Conservation (phyloP, 2,329 filamentous ascomycete genomes). For the Exophiala phaeomuriformis region DNA sequence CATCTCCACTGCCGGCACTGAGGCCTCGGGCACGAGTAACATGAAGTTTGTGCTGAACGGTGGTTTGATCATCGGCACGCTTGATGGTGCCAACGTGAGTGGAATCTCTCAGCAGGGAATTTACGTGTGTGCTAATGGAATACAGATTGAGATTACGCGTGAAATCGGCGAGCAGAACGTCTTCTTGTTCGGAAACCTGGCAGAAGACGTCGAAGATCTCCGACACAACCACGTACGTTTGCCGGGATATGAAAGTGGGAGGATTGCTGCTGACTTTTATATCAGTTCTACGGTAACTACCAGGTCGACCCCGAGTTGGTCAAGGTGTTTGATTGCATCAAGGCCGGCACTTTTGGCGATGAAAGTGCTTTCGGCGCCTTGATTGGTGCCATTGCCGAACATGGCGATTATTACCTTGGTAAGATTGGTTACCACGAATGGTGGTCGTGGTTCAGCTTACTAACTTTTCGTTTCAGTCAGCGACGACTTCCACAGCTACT, state of each 20-base stretch:
- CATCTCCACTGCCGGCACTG: slow-evolving; percentile 94
- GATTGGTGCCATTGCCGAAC: slow-evolving; percentile 75
- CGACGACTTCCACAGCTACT: slow-evolving; percentile 93
- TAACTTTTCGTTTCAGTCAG: slow-evolving; percentile 50
- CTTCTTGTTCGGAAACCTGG: slow-evolving; percentile 93
- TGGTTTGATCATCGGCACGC: slow-evolving; percentile 93
- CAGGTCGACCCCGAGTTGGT: slow-evolving; percentile 67
- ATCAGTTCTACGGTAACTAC: slow-evolving; percentile 64
- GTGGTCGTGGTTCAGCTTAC: not conserved
- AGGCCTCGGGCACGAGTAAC: slow-evolving; percentile 83
- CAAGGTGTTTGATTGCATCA: slow-evolving; percentile 78
- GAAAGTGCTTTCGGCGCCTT: slow-evolving; percentile 71
- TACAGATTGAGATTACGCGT: slow-evolving; percentile 87
- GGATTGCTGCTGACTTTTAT: not conserved
- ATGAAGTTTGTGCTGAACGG: slow-evolving; percentile 99
- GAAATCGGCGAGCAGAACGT: slow-evolving; percentile 96
- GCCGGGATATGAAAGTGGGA: not conserved
- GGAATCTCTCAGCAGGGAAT: too few relatives aligned
- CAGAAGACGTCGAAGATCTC: slow-evolving; percentile 93
- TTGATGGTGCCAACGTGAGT: slow-evolving; percentile 74
- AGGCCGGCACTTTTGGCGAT: slow-evolving; percentile 72
- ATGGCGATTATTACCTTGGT: slow-evolving; percentile 86
- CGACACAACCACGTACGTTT: slow-evolving; percentile 64
- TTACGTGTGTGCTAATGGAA: not conserved
- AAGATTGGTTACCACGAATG: too few relatives aligned